Base-by-base conservation (phyloP, 768 basidiomycete species). In the Tubosaeta brunneosetosa region DNA sequence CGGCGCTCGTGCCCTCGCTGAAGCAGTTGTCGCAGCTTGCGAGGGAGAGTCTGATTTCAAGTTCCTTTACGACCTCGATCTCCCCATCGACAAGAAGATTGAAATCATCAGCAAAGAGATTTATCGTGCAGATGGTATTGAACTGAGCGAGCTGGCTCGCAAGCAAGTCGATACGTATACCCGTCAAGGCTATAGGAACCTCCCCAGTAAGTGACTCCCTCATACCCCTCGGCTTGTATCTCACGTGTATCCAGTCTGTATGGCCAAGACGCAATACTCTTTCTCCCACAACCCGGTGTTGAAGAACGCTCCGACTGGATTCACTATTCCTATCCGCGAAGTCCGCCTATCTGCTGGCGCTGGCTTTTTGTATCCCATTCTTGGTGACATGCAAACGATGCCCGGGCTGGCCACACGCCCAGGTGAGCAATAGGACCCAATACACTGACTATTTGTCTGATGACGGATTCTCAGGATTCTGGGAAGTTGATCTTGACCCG, bases 381-480 rank as follows among this genome's bases (percentile, higher is more conserved):
- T 90, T n/a, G 91, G 90, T 36, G 92, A 94, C 68, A 97, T 99
- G 91, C 88, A 91, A 69, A 97, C 94, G 51, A 95, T 99, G 92
- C 95, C 95, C 41, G 95, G 94, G 60, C 80, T 97, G 38, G 91
- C 86, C 25, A 97, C 92, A 53, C 84, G 93, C 55, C 93, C 93
- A 68, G 91, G 88, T 84, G 52, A 59, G 73, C 54, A 32, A 58
- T 44, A 55, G 38, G 34, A n/a, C 11, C 22, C 4, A 22, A 27
- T 27, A 4, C 25, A 4, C 47, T 45, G 22, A 3, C 50, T 52
- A 38, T 19, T 36, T 8, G 55, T 50, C 57, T 62, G 51, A 59
- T 51, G 41, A n/a, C 44, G 8, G 41, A n/a, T 45, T 22, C 38
- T 27, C 6, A 84, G 86, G 89, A 17, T 93, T 93, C 77, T 93